These are phyloP conservation scores for Clavispora vitiphila DNA, from an alignment of 805 yeast genomes.

Conservation along the genomic window DNA sequence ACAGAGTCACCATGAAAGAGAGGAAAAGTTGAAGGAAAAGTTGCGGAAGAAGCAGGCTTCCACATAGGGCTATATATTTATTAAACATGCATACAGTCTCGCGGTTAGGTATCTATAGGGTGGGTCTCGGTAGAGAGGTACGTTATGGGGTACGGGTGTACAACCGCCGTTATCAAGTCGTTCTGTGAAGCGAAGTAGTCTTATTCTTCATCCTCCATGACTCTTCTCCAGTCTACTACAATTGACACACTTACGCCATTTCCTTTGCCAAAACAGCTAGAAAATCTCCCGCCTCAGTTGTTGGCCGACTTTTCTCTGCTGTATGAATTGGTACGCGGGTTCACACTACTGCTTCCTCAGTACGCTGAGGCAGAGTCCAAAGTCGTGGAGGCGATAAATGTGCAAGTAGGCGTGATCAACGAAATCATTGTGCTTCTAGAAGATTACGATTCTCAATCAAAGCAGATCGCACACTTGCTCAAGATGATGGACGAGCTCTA, in stretches of 20 bases:
- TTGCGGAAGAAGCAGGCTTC: not conserved
- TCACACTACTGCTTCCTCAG: slow-evolving; percentile 17
- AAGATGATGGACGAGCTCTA: slow-evolving; percentile 20
- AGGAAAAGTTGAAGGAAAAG: slow-evolving; percentile 8
- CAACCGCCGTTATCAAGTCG: not conserved
- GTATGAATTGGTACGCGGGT: slow-evolving; percentile 25
- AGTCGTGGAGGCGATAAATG: slow-evolving; percentile 9
- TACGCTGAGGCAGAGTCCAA: slow-evolving; percentile 19
- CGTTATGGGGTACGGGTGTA: too few relatives aligned
- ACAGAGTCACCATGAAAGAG: slow-evolving; percentile 18
- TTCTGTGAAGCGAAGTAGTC: too few relatives aligned
- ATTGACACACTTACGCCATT: slow-evolving; percentile 13
- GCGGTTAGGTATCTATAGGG: too few relatives aligned
- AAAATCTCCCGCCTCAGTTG: slow-evolving; percentile 24
- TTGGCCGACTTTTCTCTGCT: slow-evolving; percentile 23
- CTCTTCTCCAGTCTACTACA: slow-evolving; percentile 1
- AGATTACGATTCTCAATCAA: slow-evolving; percentile 14
- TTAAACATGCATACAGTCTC: too few relatives aligned
- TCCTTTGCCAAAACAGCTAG: slow-evolving; percentile 27
- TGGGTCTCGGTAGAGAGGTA: too few relatives aligned
- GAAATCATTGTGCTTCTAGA: slow-evolving; percentile 15
- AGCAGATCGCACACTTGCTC: slow-evolving; percentile 21
- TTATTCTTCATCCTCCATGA: not conserved
- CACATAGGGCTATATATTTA: not conserved
- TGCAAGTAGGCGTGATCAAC: slow-evolving; percentile 16